Percentiles rank a stretch among this genome's conserved stretches.
phyloP scores from a whole-genome alignment of 164 flowering plant genomes.

The Stephania japonica region DNA sequence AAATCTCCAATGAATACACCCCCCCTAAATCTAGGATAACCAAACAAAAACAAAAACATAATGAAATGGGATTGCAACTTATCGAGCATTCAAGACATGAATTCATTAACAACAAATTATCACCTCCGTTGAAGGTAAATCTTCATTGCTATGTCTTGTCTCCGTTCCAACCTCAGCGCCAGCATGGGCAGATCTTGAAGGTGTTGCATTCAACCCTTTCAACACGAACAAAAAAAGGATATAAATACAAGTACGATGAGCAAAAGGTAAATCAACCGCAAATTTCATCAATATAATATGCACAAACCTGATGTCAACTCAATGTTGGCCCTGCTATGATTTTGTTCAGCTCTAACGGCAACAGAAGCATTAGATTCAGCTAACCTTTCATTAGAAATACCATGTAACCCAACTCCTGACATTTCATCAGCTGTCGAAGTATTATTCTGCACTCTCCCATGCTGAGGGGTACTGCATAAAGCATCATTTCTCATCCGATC shows the following conservation, averaged over 20 bases:
- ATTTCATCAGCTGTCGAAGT: conserved; percentile 30
- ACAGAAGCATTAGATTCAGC: conserved; percentile 30
- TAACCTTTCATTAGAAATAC: conserved; percentile 29
- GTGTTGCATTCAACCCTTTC: conserved; percentile 44
- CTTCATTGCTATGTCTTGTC: conserved; percentile 29
- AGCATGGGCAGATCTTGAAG: conserved; percentile 33
- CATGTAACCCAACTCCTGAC: conserved; percentile 6
- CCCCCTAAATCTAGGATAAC: background rate
- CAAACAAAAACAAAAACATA: background rate
- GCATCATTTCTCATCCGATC: conserved; percentile 36
- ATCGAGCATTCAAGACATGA: background rate
- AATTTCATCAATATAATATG: background rate
- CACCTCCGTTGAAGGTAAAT: conserved; percentile 49
- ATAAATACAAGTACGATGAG: background rate
- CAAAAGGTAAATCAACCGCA: background rate
- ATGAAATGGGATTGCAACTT: background rate
- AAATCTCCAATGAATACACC: too few relatives aligned
- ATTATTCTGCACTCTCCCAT: conserved; percentile 30
- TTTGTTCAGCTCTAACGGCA: conserved; percentile 38
- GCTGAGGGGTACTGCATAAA: conserved; percentile 26
- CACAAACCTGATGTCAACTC: conserved; percentile 50
- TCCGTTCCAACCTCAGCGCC: conserved; percentile 34
- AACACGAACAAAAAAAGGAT: conserved; percentile 11
- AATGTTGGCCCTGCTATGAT: conserved; percentile 31
- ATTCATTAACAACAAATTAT: background rate